Evolutionary conservation across 176 grass and related monocot species (phyloP).

Genomic region (Bolboschoenus planiculmis): DNA sequence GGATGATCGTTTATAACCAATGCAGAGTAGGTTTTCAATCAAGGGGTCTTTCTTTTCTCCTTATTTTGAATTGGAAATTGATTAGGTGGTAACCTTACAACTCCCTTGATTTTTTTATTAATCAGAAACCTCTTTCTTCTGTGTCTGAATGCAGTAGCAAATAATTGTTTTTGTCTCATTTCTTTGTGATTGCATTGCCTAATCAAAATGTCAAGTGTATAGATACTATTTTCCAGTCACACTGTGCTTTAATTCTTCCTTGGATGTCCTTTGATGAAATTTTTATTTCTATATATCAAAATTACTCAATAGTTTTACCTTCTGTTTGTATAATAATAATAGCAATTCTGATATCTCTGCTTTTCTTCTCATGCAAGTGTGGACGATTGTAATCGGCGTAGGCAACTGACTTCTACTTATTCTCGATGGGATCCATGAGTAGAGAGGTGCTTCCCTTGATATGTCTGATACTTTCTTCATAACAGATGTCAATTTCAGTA

Average conservation of each 20-base stretch:
- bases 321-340: background rate
- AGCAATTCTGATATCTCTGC: background rate
- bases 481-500: background rate
- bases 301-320: background rate
- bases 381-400: background rate
- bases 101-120: background rate
- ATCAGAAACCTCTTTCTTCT: background rate
- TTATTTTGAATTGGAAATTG: background rate
- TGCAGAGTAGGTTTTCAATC: background rate
- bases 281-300: background rate
- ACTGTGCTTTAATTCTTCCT: background rate
- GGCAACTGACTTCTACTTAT: background rate
- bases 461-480: background rate
- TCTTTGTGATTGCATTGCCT: background rate
- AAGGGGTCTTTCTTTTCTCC: background rate
- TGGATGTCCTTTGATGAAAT: background rate
- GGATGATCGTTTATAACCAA: background rate
- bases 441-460: constrained; percentile 4
- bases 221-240: background rate
- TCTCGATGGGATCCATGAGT: constrained; percentile 10
- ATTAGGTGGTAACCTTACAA: background rate
- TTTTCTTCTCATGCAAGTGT: background rate
- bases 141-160: background rate
- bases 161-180: background rate
- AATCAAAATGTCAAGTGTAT: background rate